A percentile compares a stretch with the other conserved stretches of the same genome.
Evolutionary conservation across 176 grass and related monocot genomes (phyloP).

Genomic region (Phragmites australis): DNA sequence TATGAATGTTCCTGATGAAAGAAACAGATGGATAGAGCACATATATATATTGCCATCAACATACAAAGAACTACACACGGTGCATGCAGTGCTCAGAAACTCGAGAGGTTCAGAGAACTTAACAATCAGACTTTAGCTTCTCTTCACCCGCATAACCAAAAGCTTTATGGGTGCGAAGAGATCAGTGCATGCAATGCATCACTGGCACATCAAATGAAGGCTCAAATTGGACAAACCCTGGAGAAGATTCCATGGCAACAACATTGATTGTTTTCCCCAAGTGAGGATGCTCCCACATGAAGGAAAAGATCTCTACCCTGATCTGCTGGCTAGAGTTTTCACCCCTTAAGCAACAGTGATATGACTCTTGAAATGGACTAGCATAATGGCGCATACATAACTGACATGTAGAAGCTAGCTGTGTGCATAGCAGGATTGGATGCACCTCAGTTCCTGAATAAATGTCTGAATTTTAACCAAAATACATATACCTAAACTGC

Average conservation of each 20-base stretch:
- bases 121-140: slow-evolving; percentile 11
- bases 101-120: slow-evolving; percentile 19
- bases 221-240: slow-evolving; percentile 33
- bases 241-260: slow-evolving; percentile 38
- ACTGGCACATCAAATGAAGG: slow-evolving; percentile 31
- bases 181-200: slow-evolving; percentile 19
- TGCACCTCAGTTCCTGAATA: slow-evolving; percentile 12
- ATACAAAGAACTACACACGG: neutral
- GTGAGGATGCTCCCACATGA: slow-evolving; percentile 51
- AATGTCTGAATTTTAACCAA: slow-evolving; percentile 7
- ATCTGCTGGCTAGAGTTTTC: slow-evolving; percentile 34
- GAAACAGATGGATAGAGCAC: neutral
- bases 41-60: neutral
- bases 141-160: slow-evolving; percentile 2
- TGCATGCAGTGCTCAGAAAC: neutral
- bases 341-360: slow-evolving; percentile 52
- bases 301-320: slow-evolving; percentile 50
- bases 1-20: neutral
- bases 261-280: slow-evolving; percentile 52
- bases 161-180: slow-evolving; percentile 11
- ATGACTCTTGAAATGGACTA: slow-evolving; percentile 49
- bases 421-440: neutral
- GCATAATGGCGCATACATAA: slow-evolving; percentile 8
- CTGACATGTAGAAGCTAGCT: slow-evolving; percentile 24
- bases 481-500: neutral